Base-by-base conservation (phyloP, 2,329 filamentous ascomycete species). In the Penicillium polonicum region DNA sequence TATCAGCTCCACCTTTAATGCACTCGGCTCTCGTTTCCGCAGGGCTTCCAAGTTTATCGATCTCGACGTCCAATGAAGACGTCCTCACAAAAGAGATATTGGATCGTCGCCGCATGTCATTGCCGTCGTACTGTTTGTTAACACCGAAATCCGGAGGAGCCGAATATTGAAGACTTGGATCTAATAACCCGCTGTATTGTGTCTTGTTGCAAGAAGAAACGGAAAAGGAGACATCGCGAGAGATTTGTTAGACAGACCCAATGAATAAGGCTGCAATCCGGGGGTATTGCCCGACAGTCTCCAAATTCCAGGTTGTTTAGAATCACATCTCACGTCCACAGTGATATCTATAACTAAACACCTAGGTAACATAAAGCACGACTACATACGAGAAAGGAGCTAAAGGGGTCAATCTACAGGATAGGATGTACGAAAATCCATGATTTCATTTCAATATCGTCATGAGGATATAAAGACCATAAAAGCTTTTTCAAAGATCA, bases 371-470 rank as follows among this genome's bases (percentile, higher is more conserved):
- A 27, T 4, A 39, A 25, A 4, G 2, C 9, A 36, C 4, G 2
- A 25, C 12, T 27, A 36, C 39, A 15, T 9, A 19, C 0, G n/a
- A 29, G 5, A n/a, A 23, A 23, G 23, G 23, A 23, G 23, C 6
- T 3, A 25, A 27, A 2, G 2, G 2, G 5, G 2, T 1, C 2
- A 48, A 35, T 36, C 29, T 55, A 50, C 52, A 36, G 9, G 21
- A 44, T 48, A 1, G 1, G 4, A 27, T 38, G n/a, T 38, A 33
- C 51, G 50, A 33, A 54, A 58, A 58, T 55, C 51, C 44, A 36
- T 49, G 51, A 55, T 58, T 54, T 58, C 55, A 58, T 58, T 58
- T 49, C 55, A 58, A 58, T 58, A 55, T 58, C 51, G 55, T 58
- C 44, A 55, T 55, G 38, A 49, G 51, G 39, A 58, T 55, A 38